phyloP scores from a whole-genome alignment of 1,139 yeast genomes.

The Suhomyces atakaporum region DNA sequence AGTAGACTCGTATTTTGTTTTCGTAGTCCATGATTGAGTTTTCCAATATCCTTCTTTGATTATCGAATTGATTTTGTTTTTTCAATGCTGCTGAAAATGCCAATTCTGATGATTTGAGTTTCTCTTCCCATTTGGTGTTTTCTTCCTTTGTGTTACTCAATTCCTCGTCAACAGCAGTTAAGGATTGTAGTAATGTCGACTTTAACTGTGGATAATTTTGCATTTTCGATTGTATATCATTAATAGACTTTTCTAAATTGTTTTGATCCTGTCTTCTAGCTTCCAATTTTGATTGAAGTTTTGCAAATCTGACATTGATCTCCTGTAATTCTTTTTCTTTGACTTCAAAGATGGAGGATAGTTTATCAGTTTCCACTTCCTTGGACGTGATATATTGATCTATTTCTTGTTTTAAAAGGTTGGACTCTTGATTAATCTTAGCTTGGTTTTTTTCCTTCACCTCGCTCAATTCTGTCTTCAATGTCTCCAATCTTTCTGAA shows the following conservation, averaged over 20 bases:
- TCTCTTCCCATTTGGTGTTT: slow-evolving; percentile 15
- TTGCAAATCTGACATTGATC: slow-evolving; percentile 8
- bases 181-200: slow-evolving; percentile 4
- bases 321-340: slow-evolving; percentile 14
- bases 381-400: slow-evolving; percentile 18
- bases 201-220: slow-evolving; percentile 17
- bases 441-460: slow-evolving; percentile 16
- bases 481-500: slow-evolving; percentile 13
- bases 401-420: slow-evolving; percentile 22
- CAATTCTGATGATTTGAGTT: slow-evolving; percentile 8
- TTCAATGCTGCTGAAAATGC: slow-evolving; percentile 15
- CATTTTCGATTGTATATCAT: slow-evolving; percentile 17
- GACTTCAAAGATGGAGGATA: slow-evolving; percentile 17
- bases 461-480: slow-evolving; percentile 17
- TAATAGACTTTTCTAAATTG: slow-evolving; percentile 11
- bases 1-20: slow-evolving; percentile 39
- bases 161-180: slow-evolving; percentile 7
- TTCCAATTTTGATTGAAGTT: slow-evolving; percentile 9
- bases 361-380: slow-evolving; percentile 19
- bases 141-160: slow-evolving; percentile 9
- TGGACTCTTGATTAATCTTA: slow-evolving; percentile 20
- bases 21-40: slow-evolving; percentile 54
- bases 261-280: slow-evolving; percentile 3
- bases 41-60: slow-evolving; percentile 45
- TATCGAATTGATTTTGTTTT: slow-evolving; percentile 26